phyloP scores from a whole-genome alignment of 352 stramenopile genomes.

The Globisporangium spiculum region DNA sequence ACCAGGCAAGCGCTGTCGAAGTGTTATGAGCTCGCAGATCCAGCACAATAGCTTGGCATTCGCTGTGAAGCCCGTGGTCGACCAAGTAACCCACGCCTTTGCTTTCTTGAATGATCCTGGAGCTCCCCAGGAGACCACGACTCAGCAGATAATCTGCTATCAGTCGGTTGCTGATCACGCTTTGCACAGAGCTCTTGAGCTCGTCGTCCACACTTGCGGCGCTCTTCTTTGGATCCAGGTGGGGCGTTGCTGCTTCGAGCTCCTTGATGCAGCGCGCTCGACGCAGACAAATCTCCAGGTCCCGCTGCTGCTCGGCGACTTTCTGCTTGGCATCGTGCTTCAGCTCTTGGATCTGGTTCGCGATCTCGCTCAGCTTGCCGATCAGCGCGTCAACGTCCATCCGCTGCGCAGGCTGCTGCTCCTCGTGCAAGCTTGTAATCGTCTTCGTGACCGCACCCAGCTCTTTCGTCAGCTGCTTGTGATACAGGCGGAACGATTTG shows the following conservation, averaged over 20 bases:
- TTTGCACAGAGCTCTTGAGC: constrained; percentile 18
- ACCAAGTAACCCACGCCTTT: constrained; percentile 67
- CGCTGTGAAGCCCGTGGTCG: constrained; percentile 55
- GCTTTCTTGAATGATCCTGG: constrained; percentile 61
- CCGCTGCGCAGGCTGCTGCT: constrained; percentile 59
- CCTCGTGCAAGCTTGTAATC: constrained; percentile 47
- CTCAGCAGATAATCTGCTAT: constrained; percentile 76
- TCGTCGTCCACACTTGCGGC: constrained; percentile 13
- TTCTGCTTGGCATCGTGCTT: constrained; percentile 52
- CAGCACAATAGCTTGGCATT: constrained; percentile 54
- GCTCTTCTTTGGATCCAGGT: constrained; percentile 14
- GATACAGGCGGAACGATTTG: constrained; percentile 74
- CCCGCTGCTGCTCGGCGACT: constrained; percentile 41
- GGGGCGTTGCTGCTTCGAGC: constrained; percentile 26
- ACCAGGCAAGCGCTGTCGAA: constrained; percentile 59
- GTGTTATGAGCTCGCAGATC: constrained; percentile 54
- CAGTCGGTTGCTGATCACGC: constrained; percentile 41
- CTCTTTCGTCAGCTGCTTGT: constrained; percentile 78
- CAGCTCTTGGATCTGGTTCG: constrained; percentile 37
- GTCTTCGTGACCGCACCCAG: constrained; percentile 40
- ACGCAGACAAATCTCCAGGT: constrained; percentile 51
- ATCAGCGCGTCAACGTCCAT: constrained; percentile 63
- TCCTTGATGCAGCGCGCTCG: constrained; percentile 44
- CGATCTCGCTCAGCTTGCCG: constrained; percentile 38
- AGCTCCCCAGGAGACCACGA: constrained; percentile 59